Conservation (phyloP, 495 filamentous ascomycete species). For the Xylaria flabelliformis region DNA sequence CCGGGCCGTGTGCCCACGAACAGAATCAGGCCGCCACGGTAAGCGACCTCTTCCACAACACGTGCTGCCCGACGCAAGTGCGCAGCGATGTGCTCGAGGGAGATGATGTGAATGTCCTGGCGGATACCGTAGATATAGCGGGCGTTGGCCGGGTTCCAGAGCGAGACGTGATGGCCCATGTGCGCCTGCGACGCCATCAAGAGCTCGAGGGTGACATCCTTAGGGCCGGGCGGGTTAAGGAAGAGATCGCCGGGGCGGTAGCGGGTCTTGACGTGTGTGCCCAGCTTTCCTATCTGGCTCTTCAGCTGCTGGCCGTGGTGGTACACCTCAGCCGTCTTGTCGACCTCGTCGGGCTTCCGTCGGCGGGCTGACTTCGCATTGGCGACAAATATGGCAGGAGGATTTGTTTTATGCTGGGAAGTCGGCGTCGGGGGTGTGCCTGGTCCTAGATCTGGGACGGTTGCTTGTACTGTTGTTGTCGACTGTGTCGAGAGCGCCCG, state of each 20-base stretch:
- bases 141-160: conserved; percentile 95
- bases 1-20: conserved; percentile 88
- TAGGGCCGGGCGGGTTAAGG: conserved; percentile 71
- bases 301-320: conserved; percentile 34
- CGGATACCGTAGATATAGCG: conserved; percentile 94
- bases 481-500: conserved; percentile 41
- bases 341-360: conserved; percentile 36
- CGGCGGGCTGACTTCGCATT: conserved; percentile 32
- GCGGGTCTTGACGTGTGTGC: conserved; percentile 58
- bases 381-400: conserved; percentile 35
- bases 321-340: conserved; percentile 43
- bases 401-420: conserved; percentile 14
- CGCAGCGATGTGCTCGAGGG: conserved; percentile 82
- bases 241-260: conserved; percentile 75
- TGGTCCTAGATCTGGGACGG: conserved; percentile 14
- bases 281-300: conserved; percentile 52
- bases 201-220: conserved; percentile 87
- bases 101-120: conserved; percentile 91
- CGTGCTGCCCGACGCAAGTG: conserved; percentile 89
- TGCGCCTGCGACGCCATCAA: conserved; percentile 90
- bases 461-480: conserved; percentile 15
- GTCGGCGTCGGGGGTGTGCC: conserved; percentile 16
- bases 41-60: conserved; percentile 85
- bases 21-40: conserved; percentile 81
- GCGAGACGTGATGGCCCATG: conserved; percentile 87